Conservation (phyloP, 106 monocot genomes). For the Dactylorhiza incarnata region DNA sequence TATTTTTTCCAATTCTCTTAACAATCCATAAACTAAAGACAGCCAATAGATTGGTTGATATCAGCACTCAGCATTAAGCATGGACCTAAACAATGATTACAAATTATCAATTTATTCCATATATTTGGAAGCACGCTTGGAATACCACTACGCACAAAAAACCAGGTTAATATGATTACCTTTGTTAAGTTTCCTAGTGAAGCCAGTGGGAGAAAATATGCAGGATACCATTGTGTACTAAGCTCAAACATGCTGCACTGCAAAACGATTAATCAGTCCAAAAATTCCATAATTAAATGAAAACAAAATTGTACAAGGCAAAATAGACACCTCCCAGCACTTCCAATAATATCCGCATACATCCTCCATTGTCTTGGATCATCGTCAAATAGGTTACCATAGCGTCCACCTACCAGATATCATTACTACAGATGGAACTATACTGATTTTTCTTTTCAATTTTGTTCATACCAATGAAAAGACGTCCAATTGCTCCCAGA, state of each 20-base stretch:
- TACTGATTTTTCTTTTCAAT: background rate
- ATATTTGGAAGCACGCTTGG: too few relatives aligned
- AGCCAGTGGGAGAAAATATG: conserved; percentile 82
- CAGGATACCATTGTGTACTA: conserved; percentile 71
- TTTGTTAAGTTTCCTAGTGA: conserved; percentile 86
- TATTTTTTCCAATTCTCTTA: too few relatives aligned
- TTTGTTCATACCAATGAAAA: conserved; percentile 64
- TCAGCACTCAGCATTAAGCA: too few relatives aligned
- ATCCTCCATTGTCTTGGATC: conserved; percentile 96
- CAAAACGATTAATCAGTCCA: conserved; percentile 3
- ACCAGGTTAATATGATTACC: conserved; percentile 30
- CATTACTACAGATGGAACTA: conserved; percentile 4
- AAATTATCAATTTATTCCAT: too few relatives aligned
- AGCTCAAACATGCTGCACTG: conserved; percentile 86
- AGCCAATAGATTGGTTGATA: too few relatives aligned
- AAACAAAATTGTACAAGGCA: conserved; percentile 3
- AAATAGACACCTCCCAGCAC: conserved; percentile 77
- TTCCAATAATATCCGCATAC: conserved; percentile 98
- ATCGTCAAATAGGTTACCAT: conserved; percentile 89
- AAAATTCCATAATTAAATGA: background rate
- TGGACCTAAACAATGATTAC: too few relatives aligned
- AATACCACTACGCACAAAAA: background rate
- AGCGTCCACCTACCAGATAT: conserved; percentile 65
- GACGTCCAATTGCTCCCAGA: conserved; percentile 86
- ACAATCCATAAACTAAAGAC: too few relatives aligned